Evolutionary conservation across 1,284 basidiomycete genomes (phyloP).

Genomic region (Cryptococcus jaspeensis): DNA sequence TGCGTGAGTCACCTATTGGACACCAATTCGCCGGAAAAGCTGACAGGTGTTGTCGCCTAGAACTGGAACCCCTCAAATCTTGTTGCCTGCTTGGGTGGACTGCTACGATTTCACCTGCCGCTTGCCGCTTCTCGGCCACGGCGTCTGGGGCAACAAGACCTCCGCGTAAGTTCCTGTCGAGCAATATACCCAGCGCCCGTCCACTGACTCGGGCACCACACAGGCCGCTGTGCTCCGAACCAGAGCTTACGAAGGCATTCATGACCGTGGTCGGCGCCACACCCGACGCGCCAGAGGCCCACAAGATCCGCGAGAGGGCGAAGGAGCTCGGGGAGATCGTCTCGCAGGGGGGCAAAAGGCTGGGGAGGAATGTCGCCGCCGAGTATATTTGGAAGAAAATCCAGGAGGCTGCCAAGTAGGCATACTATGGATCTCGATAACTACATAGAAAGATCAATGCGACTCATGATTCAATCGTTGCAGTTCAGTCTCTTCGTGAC

Average conservation of each 20-base stretch:
- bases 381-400: conserved; percentile 12
- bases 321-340: conserved; percentile 10
- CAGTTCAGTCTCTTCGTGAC: too few species aligned
- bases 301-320: conserved; percentile 2
- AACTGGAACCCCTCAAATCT: conserved; percentile 12
- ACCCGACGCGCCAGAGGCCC: conserved; percentile 4
- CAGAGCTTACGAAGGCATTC: conserved; percentile 13
- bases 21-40: not conserved
- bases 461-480: not conserved
- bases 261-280: conserved; percentile 12
- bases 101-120: conserved; percentile 25
- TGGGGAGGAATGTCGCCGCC: conserved; percentile 9
- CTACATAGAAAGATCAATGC: not conserved
- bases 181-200: too few species aligned
- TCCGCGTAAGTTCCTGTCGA: conserved; percentile 20
- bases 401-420: not conserved
- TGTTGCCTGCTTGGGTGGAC: conserved; percentile 31
- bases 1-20: conserved; percentile 16
- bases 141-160: conserved; percentile 24
- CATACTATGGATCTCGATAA: not conserved
- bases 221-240: not conserved
- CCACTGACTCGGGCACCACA: not conserved
- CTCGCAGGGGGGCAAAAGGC: conserved; percentile 3
- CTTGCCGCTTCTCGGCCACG: conserved; percentile 18
- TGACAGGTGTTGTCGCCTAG: not conserved